A percentile compares a stretch with the other conserved stretches of the same genome.
Evolutionary conservation across 441 rosid species (phyloP).

Genomic region (Pelargonium myrrhifolium): DNA sequence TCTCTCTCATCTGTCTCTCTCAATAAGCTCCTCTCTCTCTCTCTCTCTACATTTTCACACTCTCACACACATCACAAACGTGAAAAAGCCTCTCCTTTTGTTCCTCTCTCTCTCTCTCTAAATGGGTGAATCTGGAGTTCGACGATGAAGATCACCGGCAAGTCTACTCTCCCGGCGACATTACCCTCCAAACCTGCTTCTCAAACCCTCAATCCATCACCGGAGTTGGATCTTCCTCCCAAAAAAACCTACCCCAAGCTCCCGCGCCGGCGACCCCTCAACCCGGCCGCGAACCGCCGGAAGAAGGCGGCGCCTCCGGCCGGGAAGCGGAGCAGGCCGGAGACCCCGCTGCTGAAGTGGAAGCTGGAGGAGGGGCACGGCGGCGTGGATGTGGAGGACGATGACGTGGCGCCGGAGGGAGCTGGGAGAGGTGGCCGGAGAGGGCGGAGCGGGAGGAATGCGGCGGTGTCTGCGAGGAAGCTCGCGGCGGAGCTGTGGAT

Average conservation of each 20-base stretch:
- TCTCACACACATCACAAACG: background rate
- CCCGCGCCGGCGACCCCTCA: conserved; percentile 35
- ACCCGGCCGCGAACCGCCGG: conserved; percentile 39
- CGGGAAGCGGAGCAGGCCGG: conserved; percentile 60
- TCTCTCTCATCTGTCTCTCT: no score
- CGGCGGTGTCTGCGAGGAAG: conserved; percentile 63
- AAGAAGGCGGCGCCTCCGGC: conserved; percentile 35
- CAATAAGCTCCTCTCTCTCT: background rate
- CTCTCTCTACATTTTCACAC: background rate
- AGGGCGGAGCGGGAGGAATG: conserved; percentile 18
- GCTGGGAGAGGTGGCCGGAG: conserved; percentile 27
- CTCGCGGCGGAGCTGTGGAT: conserved; percentile 88
- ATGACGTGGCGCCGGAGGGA: background rate
- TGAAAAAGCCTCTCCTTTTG: background rate
- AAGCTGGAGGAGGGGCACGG: conserved; percentile 49
- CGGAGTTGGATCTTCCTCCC: conserved; percentile 17
- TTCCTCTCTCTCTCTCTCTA: background rate
- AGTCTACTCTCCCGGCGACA: background rate
- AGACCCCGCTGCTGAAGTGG: conserved; percentile 76
- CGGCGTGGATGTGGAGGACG: conserved; percentile 23
- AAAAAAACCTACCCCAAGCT: conserved; percentile 7
- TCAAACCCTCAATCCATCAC: background rate
- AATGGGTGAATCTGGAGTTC: background rate
- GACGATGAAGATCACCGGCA: conserved; percentile 1
- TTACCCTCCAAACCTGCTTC: background rate